Base-by-base conservation (phyloP, 2,329 filamentous ascomycete genomes). In the Epichloe glyceriae region DNA sequence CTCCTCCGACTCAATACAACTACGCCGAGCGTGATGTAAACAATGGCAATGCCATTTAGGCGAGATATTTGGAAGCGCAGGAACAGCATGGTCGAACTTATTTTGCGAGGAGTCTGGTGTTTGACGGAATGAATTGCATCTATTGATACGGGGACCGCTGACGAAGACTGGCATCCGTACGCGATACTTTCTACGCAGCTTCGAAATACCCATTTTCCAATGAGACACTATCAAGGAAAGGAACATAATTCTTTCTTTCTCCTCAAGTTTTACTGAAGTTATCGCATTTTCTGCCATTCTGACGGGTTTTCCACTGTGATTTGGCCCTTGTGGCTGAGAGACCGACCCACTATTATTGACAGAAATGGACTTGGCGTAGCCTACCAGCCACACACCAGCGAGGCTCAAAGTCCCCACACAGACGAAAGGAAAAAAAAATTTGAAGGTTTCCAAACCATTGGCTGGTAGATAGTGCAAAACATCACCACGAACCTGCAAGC, bases 1-100 rank as follows among this genome's bases (percentile, higher is more conserved):
- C 56, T 44, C 57, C 54, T 14, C 57, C 61, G 15, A 49, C 56
- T 43, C 56, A 54, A 33, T 57, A 60, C 30, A 53, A 50, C 15
- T 45, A 50, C 42, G 51, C 40, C 3, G 52, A 50, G 10, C 47
- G 51, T 8, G 49, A 54, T 4, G 50, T 40, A 34, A 48, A 17
- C n/a, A 19, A 11, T 5, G 44, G 49, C 3, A 51, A 46, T 38
- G 8, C 0, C 8, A 10, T 30, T 30, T 30, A 30, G 26, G 8
- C 26, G 26, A 30, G 26, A 30, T 4, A 10, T 30, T 4, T 4
- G 26, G 26, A 30, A 30, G 26, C 26, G 26, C 26, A 30, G 26
- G 26, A 30, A 30, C 8, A 30, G 8, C 8, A 10, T 30, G 26
- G 26, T 30, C 8, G 26, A 30, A 30, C 26, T 30, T 30, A 8